phyloP scores from a whole-genome alignment of 129 eudicot genomes.

The Flaveria sonorensis region DNA sequence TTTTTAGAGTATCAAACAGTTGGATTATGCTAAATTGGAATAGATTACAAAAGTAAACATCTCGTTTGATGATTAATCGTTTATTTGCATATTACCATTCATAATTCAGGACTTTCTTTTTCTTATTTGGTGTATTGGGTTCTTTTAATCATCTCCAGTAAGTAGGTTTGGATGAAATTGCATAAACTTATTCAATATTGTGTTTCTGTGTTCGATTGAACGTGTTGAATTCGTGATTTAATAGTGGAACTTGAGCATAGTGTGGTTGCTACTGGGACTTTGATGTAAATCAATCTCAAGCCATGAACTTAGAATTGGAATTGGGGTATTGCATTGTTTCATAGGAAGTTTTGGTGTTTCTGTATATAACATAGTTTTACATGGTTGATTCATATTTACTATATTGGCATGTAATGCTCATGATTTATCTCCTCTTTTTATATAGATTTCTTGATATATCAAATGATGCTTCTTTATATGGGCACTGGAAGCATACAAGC shows the following conservation, averaged over 20 bases:
- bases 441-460: conserved; percentile 85
- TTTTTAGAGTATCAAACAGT: conserved; percentile 4
- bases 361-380: neutral
- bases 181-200: neutral
- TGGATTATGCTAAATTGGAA: neutral
- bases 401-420: neutral
- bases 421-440: conserved; percentile 13
- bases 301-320: too few species aligned
- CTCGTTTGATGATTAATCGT: too few species aligned
- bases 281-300: too few species aligned
- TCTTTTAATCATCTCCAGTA: neutral
- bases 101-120: too few species aligned
- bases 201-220: neutral
- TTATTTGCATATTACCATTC: too few species aligned
- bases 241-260: too few species aligned
- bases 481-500: conserved; percentile 76
- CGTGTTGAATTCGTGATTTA: too few species aligned
- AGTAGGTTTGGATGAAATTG: neutral
- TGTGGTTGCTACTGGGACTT: too few species aligned
- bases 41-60: too few species aligned
- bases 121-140: too few species aligned
- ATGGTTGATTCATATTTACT: neutral
- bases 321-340: neutral
- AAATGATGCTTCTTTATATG: conserved; percentile 87
- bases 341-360: conserved; percentile 5